Evolutionary conservation across 148 eudicot genomes (phyloP), one percentile per base, ranked within the genome.

Genomic region (Cornus controversa): DNA sequence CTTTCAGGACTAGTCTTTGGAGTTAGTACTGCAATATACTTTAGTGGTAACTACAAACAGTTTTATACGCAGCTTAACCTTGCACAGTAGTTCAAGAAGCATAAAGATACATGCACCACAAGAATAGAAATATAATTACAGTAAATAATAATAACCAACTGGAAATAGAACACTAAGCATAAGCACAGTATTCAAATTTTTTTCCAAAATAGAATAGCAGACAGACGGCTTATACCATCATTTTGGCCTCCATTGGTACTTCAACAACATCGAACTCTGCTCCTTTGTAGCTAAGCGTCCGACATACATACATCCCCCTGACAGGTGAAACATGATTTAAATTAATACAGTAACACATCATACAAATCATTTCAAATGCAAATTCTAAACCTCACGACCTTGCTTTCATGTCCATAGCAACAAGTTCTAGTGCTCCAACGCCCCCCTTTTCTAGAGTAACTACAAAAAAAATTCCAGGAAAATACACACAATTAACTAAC

Each of bases 361-460:
- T 31, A 58, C 3, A 75, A 45, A 76, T 31, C 54, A 66, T 15
- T 20, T 70, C 50, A 24, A 65, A 64, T 36, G 26, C 50, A 77
- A 8, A 63, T 20, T 14, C 57, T 16, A 62, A 31, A 69, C 68
- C 50, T 70, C 75, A 45, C 23, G 80, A 96, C 99, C 99, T 96
- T 80, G 99, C 98, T 93, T 96, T 96, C 99, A 96, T 96, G 88
- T 96, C 99, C 99, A 96, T 96, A 77, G 99, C 99, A 85, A 96
- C 99, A 73, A 96, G 99, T 85, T 96, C 99, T 28, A 96, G 86
- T 71, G 99, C 99, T 78, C 99, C 99, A 84, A 96, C 98, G 20
- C 99, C 99, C 64, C 99, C 99, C 86, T 91, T 93, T 40, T 93
- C 99, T 70, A 96, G 84, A 64, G 97, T 90, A 84, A 93, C 99